These are phyloP conservation scores for Sungouiella thailandica DNA, from an alignment of 805 yeast species.

Conservation along the genomic window DNA sequence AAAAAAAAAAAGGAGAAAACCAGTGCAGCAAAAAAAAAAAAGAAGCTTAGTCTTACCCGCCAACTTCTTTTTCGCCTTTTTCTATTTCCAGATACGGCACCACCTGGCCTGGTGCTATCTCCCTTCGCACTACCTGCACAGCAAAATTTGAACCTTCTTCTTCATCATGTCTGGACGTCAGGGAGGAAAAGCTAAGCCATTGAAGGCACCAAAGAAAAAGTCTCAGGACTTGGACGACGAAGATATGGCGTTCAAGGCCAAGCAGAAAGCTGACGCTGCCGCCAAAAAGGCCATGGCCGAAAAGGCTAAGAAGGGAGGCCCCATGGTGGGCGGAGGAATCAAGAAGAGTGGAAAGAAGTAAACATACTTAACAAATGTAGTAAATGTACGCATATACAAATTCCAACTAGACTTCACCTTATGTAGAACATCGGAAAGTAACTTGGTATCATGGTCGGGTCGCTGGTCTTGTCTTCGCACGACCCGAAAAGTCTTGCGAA, in stretches of 20 bases:
- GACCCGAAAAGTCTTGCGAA: not conserved
- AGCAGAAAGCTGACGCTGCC: constrained; percentile 91
- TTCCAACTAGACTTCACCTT: not conserved
- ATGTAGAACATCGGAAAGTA: not conserved
- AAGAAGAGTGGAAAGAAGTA: constrained; percentile 65
- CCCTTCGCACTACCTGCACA: not conserved
- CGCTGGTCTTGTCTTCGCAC: constrained; percentile 2
- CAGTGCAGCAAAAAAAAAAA: too few species aligned
- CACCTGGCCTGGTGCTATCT: not conserved
- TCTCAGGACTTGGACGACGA: constrained; percentile 78
- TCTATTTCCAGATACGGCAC: too few species aligned
- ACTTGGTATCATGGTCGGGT: not conserved
- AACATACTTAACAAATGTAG: too few species aligned
- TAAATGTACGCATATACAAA: too few species aligned
- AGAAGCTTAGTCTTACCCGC: too few species aligned
- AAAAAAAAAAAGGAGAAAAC: too few species aligned
- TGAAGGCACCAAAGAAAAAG: constrained; percentile 81
- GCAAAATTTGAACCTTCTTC: too few species aligned
- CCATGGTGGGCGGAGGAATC: constrained; percentile 90
- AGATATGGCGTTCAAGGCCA: constrained; percentile 84
- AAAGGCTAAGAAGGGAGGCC: constrained; percentile 86
- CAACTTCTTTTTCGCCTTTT: too few species aligned
- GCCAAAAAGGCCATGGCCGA: constrained; percentile 89
- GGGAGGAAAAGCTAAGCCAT: constrained; percentile 94
- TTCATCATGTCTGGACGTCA: constrained; percentile 98